phyloP scores from a whole-genome alignment of 192 early-diverging fungal species.

The Entophlyctis luteolus region DNA sequence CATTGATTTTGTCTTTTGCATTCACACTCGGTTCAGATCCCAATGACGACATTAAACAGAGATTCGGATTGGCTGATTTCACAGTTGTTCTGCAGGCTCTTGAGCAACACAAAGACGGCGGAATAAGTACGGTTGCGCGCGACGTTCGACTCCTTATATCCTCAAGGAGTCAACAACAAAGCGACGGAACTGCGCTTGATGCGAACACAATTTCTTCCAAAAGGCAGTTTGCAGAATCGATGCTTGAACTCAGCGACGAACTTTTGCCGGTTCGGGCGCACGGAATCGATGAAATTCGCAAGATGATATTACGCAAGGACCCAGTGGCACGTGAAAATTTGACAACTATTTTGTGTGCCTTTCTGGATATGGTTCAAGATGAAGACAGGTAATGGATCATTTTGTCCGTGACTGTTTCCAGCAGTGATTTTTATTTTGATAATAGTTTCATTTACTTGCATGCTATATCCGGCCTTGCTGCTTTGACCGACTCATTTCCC shows the following conservation, averaged over 20 bases:
- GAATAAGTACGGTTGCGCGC: slow-evolving; percentile 25
- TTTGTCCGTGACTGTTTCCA: background rate
- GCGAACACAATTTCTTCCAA: slow-evolving; percentile 11
- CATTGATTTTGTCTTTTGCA: slow-evolving; percentile 8
- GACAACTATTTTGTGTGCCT: slow-evolving; percentile 66
- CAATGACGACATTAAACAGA: background rate
- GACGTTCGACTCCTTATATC: slow-evolving; percentile 36
- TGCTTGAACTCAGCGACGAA: slow-evolving; percentile 73
- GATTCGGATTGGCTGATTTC: slow-evolving; percentile 29
- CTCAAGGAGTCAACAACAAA: slow-evolving; percentile 4
- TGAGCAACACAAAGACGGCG: slow-evolving; percentile 19
- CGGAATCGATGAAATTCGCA: slow-evolving; percentile 75
- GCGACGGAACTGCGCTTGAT: slow-evolving; percentile 57
- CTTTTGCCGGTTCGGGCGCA: slow-evolving; percentile 84
- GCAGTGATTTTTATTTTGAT: slow-evolving; percentile 5
- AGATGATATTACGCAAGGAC: slow-evolving; percentile 73
- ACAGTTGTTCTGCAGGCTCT: slow-evolving; percentile 34
- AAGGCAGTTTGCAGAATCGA: slow-evolving; percentile 64
- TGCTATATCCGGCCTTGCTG: slow-evolving; percentile 79
- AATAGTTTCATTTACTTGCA: slow-evolving; percentile 87
- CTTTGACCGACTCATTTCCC: slow-evolving; percentile 79
- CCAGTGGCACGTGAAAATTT: slow-evolving; percentile 54
- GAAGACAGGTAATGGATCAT: slow-evolving; percentile 64
- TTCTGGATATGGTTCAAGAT: slow-evolving; percentile 71
- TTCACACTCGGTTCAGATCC: background rate